Conservation (phyloP, 1,284 basidiomycete species). For the Trichosporon sp. region DNA sequence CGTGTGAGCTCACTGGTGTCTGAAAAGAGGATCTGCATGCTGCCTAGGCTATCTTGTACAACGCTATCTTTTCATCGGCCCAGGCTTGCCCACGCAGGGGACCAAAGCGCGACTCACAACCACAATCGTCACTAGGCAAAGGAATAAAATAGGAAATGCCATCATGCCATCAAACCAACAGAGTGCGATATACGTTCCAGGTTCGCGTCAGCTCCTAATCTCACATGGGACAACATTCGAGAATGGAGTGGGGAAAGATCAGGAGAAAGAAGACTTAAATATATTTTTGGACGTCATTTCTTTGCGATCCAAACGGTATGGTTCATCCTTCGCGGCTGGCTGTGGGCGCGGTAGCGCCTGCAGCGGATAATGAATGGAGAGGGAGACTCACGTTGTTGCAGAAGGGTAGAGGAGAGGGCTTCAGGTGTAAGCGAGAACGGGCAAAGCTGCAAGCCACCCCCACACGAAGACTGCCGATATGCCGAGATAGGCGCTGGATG, state of each 20-base stretch:
- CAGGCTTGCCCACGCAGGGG: too few species aligned
- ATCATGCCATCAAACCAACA: neutral
- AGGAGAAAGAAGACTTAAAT: slow-evolving; percentile 21
- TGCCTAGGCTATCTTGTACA: neutral
- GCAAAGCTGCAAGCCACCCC: neutral
- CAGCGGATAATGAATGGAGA: neutral
- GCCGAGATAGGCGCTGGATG: neutral
- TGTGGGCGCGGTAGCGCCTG: too few species aligned
- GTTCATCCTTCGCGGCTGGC: slow-evolving; percentile 14
- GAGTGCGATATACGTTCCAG: neutral
- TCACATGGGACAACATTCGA: neutral
- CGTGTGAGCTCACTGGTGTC: neutral
- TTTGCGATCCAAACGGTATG: neutral
- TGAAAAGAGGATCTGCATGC: neutral
- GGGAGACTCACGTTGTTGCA: neutral
- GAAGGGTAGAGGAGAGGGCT: neutral
- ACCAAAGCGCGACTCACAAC: too few species aligned
- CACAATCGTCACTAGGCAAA: too few species aligned
- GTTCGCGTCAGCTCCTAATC: slow-evolving; percentile 7
- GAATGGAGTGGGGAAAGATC: slow-evolving; percentile 2
- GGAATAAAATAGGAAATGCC: neutral
- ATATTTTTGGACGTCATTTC: slow-evolving; percentile 11
- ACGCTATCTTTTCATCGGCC: neutral
- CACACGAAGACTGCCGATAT: neutral
- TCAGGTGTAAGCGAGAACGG: neutral